Base-by-base conservation (phyloP, 495 filamentous ascomycete genomes). In the Penicillium verhagenii region DNA sequence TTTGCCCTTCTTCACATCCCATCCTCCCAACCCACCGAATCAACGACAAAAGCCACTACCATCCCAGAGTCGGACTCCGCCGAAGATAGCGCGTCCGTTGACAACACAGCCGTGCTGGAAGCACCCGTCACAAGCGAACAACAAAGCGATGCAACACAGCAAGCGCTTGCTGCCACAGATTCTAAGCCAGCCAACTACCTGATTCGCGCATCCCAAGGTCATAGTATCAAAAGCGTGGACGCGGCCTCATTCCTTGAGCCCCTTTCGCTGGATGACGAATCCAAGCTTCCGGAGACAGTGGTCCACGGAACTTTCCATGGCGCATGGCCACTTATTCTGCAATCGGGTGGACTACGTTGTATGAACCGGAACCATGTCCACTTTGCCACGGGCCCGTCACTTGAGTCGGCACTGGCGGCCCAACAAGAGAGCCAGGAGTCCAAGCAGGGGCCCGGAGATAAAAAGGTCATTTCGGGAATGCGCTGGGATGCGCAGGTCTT, bases 181-280 rank as follows among this genome's bases (percentile, higher is more conserved):
- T 21, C 58, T 50, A 72, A 86, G 35, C 82, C 89, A 0, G 66
- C 80, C 1, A 74, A 89, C 66, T 97, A 83, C 76, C 75, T 96
- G 13, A 96, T 98, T 75, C 92, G 94, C 64, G 94, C 94, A 1
- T 94, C 90, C 57, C 94, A 98, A 74, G 94, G 94, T 45, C 94
- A 97, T 74, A 79, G 73, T 44, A 74, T 81, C 39, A 68, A 76
- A 67, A 77, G 75, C 44, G 72, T 98, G 39, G 84, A 87, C 20
- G 81, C 82, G 24, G 83, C 85, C 21, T 78, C 79, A 0, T 79
- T 95, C 14, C 84, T 94, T 13, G 81, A 76, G 16, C 84, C 85
- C 11, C 69, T 97, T 9, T 67, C 68, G 0, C 58, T 86, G 72
- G 19, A 68, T 70, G 58, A 73, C 18, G 58, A 66, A 20, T 56